Evolutionary conservation across 192 early-diverging fungal genomes (phyloP), one percentile per base, ranked within the genome.

Genomic region (Spinellus fusiger): DNA sequence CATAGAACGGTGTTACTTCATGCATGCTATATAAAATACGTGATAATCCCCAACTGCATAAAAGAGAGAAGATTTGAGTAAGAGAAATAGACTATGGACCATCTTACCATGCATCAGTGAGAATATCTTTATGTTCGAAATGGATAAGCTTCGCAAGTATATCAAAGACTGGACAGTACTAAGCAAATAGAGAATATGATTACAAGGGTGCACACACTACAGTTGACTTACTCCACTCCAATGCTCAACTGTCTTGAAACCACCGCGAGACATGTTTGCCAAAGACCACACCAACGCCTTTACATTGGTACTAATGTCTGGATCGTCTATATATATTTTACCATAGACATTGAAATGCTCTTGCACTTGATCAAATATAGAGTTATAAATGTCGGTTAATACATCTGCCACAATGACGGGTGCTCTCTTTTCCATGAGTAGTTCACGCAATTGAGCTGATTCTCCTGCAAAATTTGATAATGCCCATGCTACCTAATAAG

Each of bases 381-480:
- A 25, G 2, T 73, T 47, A 22, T 54, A 59, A 20, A 64, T 35
- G 2, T 5, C 0, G 4, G 55, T 44, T 13, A 67, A 32, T 7
- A 64, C 49, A 1, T 60, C 27, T 0, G 62, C 62, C 4, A 73
- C 49, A 29, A 46, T 34, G 22, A n/a, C 33, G 12, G 62, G 56
- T 29, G 57, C 53, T 4, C 54, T 34, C 16, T 61, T 49, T 3
- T 26, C 34, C 51, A 73, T 51, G 9, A 73, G 22, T 20, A 49
- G 25, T 37, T 73, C 66, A 22, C 71, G 66, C 13, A 66, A 48
- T 16, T 28, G 13, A 5, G 60, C 31, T 23, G 64, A 58, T 52
- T 73, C 71, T 7, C 71, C 71, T 16, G 71, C 71, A 68, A 73
- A 53, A 44, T 73, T 73, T 2, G 66, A 68, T 10, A 73, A 44